phyloP scores from a whole-genome alignment of 495 filamentous ascomycete genomes.

The Astrothelium macrocarpum region DNA sequence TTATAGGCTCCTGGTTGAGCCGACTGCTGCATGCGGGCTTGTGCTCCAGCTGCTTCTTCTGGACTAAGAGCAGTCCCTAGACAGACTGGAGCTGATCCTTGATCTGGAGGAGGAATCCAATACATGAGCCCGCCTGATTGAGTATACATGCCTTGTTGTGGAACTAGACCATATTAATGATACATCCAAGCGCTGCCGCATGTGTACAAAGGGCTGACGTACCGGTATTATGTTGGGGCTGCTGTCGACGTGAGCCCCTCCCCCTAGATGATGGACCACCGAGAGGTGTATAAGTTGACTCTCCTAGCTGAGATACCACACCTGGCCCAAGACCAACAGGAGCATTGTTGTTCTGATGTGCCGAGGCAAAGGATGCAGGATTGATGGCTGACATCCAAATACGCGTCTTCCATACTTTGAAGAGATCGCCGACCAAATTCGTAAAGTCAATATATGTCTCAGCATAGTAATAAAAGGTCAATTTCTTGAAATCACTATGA shows the following conservation, averaged over 20 bases:
- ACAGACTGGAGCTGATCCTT: not conserved
- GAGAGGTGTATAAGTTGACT: not conserved
- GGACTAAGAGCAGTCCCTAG: not conserved
- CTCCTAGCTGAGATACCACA: constrained; percentile 10
- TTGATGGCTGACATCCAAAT: constrained; percentile 99
- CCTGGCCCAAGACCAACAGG: constrained; percentile 21
- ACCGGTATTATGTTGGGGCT: not conserved
- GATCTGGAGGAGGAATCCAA: constrained; percentile 5
- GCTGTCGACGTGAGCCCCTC: not conserved
- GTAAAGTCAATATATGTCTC: constrained; percentile 99
- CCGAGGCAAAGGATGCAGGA: constrained; percentile 87
- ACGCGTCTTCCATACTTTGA: constrained; percentile 97
- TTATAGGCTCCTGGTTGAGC: not conserved
- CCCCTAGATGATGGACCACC: not conserved
- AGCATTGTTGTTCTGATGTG: constrained; percentile 16
- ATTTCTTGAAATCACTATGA: constrained; percentile 90
- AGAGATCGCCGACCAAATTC: constrained; percentile 88
- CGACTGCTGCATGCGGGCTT: not conserved
- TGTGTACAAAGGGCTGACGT: not conserved
- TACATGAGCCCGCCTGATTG: constrained; percentile 1
- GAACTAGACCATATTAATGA: not conserved
- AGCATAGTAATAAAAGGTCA: constrained; percentile 98
- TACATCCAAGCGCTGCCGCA: not conserved
- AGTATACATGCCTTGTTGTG: constrained; percentile 4
- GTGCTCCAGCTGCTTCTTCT: constrained; percentile 1